Percentiles rank a stretch among this genome's conserved stretches.
Conservation (phyloP, 2,329 filamentous ascomycete species). For the Cadophora malorum region DNA sequence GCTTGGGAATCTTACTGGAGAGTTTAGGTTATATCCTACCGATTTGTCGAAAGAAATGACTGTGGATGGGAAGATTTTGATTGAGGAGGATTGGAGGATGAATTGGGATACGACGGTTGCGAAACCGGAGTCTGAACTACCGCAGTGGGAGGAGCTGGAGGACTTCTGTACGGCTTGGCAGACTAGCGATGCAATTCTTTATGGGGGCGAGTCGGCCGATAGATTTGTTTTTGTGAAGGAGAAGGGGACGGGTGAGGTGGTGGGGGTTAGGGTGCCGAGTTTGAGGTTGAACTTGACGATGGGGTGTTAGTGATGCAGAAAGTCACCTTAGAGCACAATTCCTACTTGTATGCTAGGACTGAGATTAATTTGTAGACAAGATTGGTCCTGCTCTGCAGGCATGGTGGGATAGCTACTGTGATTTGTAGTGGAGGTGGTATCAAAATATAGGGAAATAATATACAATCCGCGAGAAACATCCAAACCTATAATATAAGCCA, state of each 20-base stretch:
- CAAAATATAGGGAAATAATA: background rate
- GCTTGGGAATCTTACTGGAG: background rate
- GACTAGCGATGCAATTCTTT: background rate
- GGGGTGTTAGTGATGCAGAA: background rate
- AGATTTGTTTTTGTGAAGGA: slow-evolving; percentile 7
- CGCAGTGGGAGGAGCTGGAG: background rate
- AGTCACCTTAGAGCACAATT: background rate
- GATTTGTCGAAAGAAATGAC: background rate
- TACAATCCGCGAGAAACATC: background rate
- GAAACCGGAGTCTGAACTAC: background rate
- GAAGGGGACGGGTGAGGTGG: background rate
- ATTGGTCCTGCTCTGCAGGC: too few relatives aligned
- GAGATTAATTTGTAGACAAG: too few relatives aligned
- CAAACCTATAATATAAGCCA: too few relatives aligned
- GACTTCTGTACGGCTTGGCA: background rate
- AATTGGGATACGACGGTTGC: background rate
- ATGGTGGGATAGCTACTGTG: too few relatives aligned
- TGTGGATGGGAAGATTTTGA: background rate
- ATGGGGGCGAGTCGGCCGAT: background rate
- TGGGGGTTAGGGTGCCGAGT: background rate
- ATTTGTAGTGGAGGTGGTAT: slow-evolving; percentile 6
- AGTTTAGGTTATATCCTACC: background rate
- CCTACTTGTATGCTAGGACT: too few relatives aligned
- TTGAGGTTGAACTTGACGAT: background rate
- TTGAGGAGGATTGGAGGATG: slow-evolving; percentile 11